phyloP scores from a whole-genome alignment of 1,284 basidiomycete genomes.

The Ganoderma leucocontextum region DNA sequence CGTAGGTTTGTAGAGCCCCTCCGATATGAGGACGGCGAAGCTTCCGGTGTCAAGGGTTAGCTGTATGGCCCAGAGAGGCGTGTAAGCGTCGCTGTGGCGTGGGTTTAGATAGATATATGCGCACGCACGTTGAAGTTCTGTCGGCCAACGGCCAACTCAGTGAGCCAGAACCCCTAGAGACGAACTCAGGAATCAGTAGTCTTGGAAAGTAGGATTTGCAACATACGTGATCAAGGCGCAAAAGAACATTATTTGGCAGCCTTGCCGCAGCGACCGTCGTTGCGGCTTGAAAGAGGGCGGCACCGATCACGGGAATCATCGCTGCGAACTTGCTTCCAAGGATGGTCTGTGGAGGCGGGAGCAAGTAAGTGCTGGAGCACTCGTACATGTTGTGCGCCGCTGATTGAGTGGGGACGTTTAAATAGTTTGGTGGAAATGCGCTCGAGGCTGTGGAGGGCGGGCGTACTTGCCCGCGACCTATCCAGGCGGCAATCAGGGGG shows the following conservation, averaged over 20 bases:
- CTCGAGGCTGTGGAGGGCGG: constrained; percentile 3
- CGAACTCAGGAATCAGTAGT: background rate
- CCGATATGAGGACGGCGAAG: constrained; percentile 14
- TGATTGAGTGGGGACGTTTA: background rate
- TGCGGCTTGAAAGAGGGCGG: background rate
- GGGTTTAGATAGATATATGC: background rate
- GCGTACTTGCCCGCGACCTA: background rate
- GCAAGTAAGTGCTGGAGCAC: background rate
- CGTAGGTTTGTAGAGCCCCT: constrained; percentile 12
- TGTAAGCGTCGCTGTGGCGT: background rate
- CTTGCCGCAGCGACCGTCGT: background rate
- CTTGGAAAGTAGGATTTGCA: background rate
- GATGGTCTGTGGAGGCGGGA: no score
- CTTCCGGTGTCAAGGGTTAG: constrained; percentile 4
- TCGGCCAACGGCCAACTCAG: background rate
- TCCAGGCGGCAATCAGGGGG: background rate
- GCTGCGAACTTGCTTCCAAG: background rate
- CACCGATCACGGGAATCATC: background rate
- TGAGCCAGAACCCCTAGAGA: constrained; percentile 11
- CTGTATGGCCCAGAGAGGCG: background rate
- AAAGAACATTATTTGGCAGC: background rate
- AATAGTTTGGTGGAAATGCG: background rate
- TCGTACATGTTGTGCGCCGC: background rate
- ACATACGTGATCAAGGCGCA: background rate
- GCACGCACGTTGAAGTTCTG: constrained; percentile 8